Evolutionary conservation across 495 filamentous ascomycete genomes (phyloP).

Genomic region (Lasiosphaeriaceae sp.): DNA sequence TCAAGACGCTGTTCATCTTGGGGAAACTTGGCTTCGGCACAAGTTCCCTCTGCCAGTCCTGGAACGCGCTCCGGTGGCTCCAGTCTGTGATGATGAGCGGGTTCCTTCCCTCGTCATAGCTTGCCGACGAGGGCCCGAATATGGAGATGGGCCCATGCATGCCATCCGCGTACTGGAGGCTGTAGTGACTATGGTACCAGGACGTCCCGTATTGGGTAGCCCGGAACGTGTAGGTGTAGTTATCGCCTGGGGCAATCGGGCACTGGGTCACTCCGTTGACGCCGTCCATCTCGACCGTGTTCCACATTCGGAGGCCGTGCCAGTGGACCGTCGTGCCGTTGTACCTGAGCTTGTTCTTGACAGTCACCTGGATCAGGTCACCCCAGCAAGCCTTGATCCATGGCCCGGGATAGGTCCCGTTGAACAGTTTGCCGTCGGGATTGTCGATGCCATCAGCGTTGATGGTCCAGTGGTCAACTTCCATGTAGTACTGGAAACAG

Average conservation of each 20-base stretch:
- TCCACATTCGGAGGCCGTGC: conserved; percentile 27
- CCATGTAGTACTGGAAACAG: conserved; percentile 3
- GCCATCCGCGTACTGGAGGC: conserved; percentile 42
- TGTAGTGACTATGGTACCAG: conserved; percentile 58
- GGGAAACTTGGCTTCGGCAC: conserved; percentile 26
- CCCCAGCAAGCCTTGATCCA: conserved; percentile 18
- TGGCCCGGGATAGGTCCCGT: conserved; percentile 8
- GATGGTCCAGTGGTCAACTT: conserved; percentile 9
- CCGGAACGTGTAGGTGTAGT: conserved; percentile 46
- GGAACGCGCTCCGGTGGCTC: conserved; percentile 35
- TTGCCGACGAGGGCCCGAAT: conserved; percentile 32
- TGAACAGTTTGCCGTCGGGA: conserved; percentile 14
- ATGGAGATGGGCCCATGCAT: conserved; percentile 40
- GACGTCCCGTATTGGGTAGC: conserved; percentile 47
- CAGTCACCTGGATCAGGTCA: not conserved
- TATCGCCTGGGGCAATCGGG: conserved; percentile 37
- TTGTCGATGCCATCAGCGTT: conserved; percentile 9
- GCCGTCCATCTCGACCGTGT: conserved; percentile 40
- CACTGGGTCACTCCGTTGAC: conserved; percentile 44
- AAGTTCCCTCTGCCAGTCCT: conserved; percentile 23
- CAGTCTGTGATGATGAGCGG: conserved; percentile 41
- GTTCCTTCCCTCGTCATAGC: conserved; percentile 40
- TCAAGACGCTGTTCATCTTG: conserved; percentile 38
- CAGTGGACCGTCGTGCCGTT: conserved; percentile 14
- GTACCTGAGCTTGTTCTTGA: not conserved